These are phyloP conservation scores for Daldinia sp. DNA, from an alignment of 2,329 filamentous ascomycete species.

Conservation along the genomic window DNA sequence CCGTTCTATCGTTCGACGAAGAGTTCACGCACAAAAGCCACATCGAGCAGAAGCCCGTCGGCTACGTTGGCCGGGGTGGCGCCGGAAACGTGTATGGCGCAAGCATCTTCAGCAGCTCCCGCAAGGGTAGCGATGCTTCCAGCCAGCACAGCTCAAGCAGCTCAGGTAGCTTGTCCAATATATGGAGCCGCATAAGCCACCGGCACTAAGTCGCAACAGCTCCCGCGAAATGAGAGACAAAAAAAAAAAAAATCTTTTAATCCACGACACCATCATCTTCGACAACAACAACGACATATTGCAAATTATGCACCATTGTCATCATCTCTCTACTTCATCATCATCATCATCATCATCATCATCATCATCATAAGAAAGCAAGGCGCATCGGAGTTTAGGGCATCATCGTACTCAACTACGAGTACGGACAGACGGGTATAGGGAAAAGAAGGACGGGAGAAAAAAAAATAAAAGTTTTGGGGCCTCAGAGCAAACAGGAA, in stretches of 20 bases:
- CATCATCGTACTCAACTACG: constrained; percentile 10
- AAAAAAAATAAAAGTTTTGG: constrained; percentile 36
- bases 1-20: constrained; percentile 75
- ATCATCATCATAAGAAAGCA: constrained; percentile 23
- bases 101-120: constrained; percentile 11
- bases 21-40: constrained; percentile 69
- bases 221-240: not conserved
- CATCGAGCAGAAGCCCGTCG: constrained; percentile 64
- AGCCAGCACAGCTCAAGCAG: constrained; percentile 50
- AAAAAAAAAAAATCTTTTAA: not conserved
- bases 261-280: not conserved
- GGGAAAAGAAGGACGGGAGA: constrained; percentile 7
- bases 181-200: constrained; percentile 58
- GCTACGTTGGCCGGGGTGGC: constrained; percentile 73
- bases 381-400: constrained; percentile 39
- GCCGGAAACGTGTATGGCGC: constrained; percentile 66
- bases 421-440: not conserved
- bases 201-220: constrained; percentile 42
- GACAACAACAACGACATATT: constrained; percentile 3
- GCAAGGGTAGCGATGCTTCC: constrained; percentile 52
- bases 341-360: not conserved
- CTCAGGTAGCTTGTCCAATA: constrained; percentile 48
- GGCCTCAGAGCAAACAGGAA: constrained; percentile 53
- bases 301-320: constrained; percentile 24
- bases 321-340: constrained; percentile 27